phyloP scores from a whole-genome alignment of 2,329 filamentous ascomycete species.

The Westerdykella aurantiaca region DNA sequence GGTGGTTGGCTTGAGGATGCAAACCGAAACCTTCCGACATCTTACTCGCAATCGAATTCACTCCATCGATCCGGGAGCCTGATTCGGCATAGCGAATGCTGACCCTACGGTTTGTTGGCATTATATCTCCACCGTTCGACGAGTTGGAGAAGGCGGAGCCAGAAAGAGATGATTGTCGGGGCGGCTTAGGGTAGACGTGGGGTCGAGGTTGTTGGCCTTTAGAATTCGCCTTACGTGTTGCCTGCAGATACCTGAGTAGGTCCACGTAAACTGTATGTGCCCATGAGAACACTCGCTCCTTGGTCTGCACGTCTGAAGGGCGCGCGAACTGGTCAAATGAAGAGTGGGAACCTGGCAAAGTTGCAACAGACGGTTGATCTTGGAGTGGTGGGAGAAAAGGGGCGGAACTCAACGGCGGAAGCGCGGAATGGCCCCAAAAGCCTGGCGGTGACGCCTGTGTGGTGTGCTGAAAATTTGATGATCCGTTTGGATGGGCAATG shows the following conservation, averaged over 20 bases:
- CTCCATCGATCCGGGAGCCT: constrained; percentile 5
- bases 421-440: no score
- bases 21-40: no score
- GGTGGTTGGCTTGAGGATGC: neutral
- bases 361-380: no score
- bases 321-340: neutral
- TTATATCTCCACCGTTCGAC: constrained; percentile 7
- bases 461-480: no score
- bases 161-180: constrained; percentile 44
- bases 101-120: no score
- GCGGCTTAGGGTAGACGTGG: constrained; percentile 57
- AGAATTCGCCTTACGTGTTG: constrained; percentile 38
- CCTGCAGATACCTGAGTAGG: constrained; percentile 44
- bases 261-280: constrained; percentile 46
- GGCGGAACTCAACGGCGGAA: no score
- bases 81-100: no score
- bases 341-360: no score
- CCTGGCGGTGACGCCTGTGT: no score
- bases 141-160: constrained; percentile 45
- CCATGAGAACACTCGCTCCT: constrained; percentile 44
- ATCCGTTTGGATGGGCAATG: constrained; percentile 5
- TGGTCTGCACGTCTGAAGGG: constrained; percentile 33
- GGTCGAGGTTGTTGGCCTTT: constrained; percentile 45
- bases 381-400: no score
- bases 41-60: constrained; percentile 15